Percentiles rank a stretch among this genome's conserved stretches.
Evolutionary conservation across 1,284 basidiomycete genomes (phyloP).

Genomic region (Tilletia setariae): DNA sequence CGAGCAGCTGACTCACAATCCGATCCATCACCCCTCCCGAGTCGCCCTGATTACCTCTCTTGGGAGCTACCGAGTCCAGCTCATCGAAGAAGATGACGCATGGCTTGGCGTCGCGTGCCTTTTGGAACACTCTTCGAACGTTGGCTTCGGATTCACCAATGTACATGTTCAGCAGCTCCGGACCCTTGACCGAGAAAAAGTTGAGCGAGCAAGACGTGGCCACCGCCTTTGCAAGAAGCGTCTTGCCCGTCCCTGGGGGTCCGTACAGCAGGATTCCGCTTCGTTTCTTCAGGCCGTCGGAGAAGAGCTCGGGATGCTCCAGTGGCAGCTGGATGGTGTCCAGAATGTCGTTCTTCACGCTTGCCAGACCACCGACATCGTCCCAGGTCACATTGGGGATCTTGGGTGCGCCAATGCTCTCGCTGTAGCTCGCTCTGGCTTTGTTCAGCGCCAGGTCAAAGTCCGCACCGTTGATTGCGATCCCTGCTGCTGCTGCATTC

Average conservation of each 20-base stretch:
- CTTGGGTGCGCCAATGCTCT: slow-evolving; percentile 90
- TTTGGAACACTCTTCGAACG: slow-evolving; percentile 57
- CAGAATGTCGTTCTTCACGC: slow-evolving; percentile 87
- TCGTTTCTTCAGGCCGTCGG: slow-evolving; percentile 87
- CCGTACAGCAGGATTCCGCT: slow-evolving; percentile 65
- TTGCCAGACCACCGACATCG: slow-evolving; percentile 86
- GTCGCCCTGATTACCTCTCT: slow-evolving; percentile 58
- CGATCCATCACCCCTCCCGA: slow-evolving; percentile 59
- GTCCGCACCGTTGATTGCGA: slow-evolving; percentile 67
- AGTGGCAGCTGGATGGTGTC: slow-evolving; percentile 96
- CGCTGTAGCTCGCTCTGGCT: slow-evolving; percentile 76
- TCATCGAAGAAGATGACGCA: slow-evolving; percentile 60
- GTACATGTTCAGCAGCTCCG: slow-evolving; percentile 59
- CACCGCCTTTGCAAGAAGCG: slow-evolving; percentile 62
- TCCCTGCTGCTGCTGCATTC: slow-evolving; percentile 57
- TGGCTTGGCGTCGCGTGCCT: slow-evolving; percentile 57
- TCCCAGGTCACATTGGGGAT: slow-evolving; percentile 97
- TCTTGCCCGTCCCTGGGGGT: slow-evolving; percentile 58
- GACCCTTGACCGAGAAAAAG: slow-evolving; percentile 59
- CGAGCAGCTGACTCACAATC: slow-evolving; percentile 57
- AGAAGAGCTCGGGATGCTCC: slow-evolving; percentile 89
- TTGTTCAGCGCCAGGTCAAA: slow-evolving; percentile 72
- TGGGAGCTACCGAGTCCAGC: slow-evolving; percentile 58
- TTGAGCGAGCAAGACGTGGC: slow-evolving; percentile 62
- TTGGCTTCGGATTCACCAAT: slow-evolving; percentile 59